phyloP scores from a whole-genome alignment of 139 green algal genomes.

The Volvox reticuliferus region DNA sequence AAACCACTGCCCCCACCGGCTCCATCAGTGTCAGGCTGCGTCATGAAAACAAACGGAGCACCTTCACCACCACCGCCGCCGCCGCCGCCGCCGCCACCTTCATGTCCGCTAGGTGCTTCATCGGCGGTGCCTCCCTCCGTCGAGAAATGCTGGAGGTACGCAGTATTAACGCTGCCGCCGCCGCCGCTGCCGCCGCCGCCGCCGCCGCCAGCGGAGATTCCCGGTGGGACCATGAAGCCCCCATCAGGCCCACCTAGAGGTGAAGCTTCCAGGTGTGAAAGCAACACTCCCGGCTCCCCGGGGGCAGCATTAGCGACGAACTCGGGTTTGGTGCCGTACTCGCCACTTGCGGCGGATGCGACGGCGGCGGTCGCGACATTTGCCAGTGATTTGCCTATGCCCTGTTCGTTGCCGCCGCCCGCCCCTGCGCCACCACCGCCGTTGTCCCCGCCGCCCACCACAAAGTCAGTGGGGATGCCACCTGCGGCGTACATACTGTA shows the following conservation, averaged over 20 bases:
- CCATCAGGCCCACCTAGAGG: neutral
- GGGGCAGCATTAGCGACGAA: too few relatives aligned
- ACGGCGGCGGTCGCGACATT: too few relatives aligned
- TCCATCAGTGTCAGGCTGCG: neutral
- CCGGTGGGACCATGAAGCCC: neutral
- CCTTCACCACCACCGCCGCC: neutral
- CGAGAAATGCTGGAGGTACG: too few relatives aligned
- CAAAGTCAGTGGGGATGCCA: neutral
- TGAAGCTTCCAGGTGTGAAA: too few relatives aligned
- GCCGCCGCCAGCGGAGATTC: neutral
- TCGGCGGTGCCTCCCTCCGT: too few relatives aligned
- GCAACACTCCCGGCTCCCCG: too few relatives aligned
- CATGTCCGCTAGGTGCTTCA: too few relatives aligned
- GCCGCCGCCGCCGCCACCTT: neutral
- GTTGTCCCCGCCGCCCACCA: neutral
- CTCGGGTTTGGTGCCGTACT: neutral
- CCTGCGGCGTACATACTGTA: conserved; percentile 1
- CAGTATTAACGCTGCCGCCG: neutral
- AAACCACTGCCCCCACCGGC: neutral
- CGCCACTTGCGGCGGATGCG: neutral
- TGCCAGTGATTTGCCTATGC: neutral
- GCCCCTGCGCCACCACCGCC: neutral
- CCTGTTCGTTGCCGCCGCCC: neutral
- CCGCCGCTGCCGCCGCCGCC: conserved; percentile 14
- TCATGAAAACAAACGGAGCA: neutral